Evolutionary conservation across 352 stramenopile genomes (phyloP).

Genomic region (Phytophthora tentaculata): DNA sequence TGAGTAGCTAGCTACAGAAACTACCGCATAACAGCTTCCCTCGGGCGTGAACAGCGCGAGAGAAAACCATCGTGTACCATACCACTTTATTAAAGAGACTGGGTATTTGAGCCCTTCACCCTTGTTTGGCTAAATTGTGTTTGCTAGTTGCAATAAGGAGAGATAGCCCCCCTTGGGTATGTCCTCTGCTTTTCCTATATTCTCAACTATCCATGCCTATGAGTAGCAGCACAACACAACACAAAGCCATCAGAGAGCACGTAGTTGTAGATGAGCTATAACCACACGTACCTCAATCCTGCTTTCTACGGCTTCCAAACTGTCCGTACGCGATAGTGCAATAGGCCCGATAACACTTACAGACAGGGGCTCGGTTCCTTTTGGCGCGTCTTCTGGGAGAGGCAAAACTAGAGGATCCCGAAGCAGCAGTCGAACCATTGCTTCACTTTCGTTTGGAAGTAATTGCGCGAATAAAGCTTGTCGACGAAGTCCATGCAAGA

Average conservation of each 20-base stretch:
- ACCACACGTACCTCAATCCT: slow-evolving; percentile 51
- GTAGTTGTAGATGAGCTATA: neutral
- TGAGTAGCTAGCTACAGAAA: slow-evolving; percentile 18
- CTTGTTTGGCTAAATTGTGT: slow-evolving; percentile 42
- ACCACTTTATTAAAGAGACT: slow-evolving; percentile 11
- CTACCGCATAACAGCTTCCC: slow-evolving; percentile 15
- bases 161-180: slow-evolving; percentile 53
- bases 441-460: slow-evolving; percentile 49
- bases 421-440: slow-evolving; percentile 57
- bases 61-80: slow-evolving; percentile 34
- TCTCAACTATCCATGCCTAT: slow-evolving; percentile 53
- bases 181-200: slow-evolving; percentile 39
- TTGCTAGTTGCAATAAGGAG: slow-evolving; percentile 55
- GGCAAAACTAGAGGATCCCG: slow-evolving; percentile 49
- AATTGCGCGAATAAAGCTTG: slow-evolving; percentile 56
- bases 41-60: slow-evolving; percentile 8
- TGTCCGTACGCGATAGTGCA: slow-evolving; percentile 55
- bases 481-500: slow-evolving; percentile 48
- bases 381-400: slow-evolving; percentile 17
- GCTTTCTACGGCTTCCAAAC: slow-evolving; percentile 58
- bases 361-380: slow-evolving; percentile 10
- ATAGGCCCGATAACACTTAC: slow-evolving; percentile 55
- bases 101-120: slow-evolving; percentile 9
- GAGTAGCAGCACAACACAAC: neutral
- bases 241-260: neutral